Base-by-base conservation (phyloP, 768 basidiomycete species). In the Nidularia pulvinata region DNA sequence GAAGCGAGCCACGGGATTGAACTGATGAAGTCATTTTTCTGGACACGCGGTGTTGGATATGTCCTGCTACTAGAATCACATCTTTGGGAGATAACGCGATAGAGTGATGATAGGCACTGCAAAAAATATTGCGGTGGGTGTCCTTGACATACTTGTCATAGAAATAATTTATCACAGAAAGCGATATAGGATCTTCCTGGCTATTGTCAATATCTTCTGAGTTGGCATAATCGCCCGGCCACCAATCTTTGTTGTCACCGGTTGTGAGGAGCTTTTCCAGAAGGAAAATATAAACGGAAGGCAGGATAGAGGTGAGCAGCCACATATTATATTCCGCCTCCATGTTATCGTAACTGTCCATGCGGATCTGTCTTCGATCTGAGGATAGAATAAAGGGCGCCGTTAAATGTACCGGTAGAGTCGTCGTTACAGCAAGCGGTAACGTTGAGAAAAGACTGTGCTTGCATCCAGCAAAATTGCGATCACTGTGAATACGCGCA, bases 301-400 rank as follows among this genome's bases (percentile, higher is more conserved):
- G 75, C 5, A 76, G 57, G 14, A 71, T 49, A 0, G 61, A 54
- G 1, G 67, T 54, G 1, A 79, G 65, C 10, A 81, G 61, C 76
- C 79, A 80, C 11, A 57, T 61, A 53, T 81, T 80, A 53, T 77
- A 79, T 10, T 54, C 51, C 5, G 76, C 68, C 49, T 76, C 75
- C 1, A 57, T 46, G 32, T 61, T 65, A 33, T 58, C 60, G 33
- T 66, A 66, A 3, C 65, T 67, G 57, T 80, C 78, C 45, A 75
- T 67, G 7, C 76, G 70, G 35, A 79, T 72, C 32, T 69, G 66
- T 37, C 80, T 60, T 35, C 80, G 61, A 57, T 83, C 80, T 2
- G 76, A 69, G 0, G 80, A 70, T 4, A 81, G 61, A 42, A 77
- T 69, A 54, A 80, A 81, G 0, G 78, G 72, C 0, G 75, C 79